Evolutionary conservation across 2,329 filamentous ascomycete genomes (phyloP), one percentile per base, ranked within the genome.

Genomic region (Sporothrix pseudoabietina): DNA sequence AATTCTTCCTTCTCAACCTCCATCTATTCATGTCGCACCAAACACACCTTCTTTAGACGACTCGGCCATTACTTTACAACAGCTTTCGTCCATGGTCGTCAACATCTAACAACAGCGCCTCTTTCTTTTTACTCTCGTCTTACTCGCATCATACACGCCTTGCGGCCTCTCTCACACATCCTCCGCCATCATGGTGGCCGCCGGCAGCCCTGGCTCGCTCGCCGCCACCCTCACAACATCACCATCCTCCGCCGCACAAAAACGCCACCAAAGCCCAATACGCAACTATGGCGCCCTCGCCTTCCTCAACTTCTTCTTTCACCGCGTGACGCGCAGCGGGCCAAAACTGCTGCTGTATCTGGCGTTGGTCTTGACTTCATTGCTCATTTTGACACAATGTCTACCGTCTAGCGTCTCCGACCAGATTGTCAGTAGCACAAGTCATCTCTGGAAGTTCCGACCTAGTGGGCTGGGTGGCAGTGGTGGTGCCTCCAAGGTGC

Each of bases 291-390:
- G 72, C 35, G 57, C 59, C 41, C 9, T 59, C 41, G 75, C 69
- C 4, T 71, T 79, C 0, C 74, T 80, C 10, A 76, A 75, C 66
- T 80, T 79, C 69, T 79, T 80, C 65, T 79, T 78, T 19, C 76
- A 76, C 47, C 75, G 77, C 30, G 76, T 79, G 22, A 47, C 79
- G 10, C 78, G 79, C 66, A 76, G 77, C 41, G 79, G 79, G 1
- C 80, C 79, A 1, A 77, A 68, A 26, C 75, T 80, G 10, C 69
- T 80, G 12, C 57, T 79, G 3, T 78, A 80, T 52, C 73, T 79
- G 22, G 76, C 77, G 14, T 12, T 75, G 30, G 75, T 75, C n/a
- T 54, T 80, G 1, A 73, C 74, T 10, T 61, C 75, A 10, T 19
- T 78, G 22, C 55, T 79, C 1, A n/a, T 79, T 5, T n/a, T 79